Base-by-base conservation (phyloP, 2,329 filamentous ascomycete species). In the Ceratocystis diversiconidia region DNA sequence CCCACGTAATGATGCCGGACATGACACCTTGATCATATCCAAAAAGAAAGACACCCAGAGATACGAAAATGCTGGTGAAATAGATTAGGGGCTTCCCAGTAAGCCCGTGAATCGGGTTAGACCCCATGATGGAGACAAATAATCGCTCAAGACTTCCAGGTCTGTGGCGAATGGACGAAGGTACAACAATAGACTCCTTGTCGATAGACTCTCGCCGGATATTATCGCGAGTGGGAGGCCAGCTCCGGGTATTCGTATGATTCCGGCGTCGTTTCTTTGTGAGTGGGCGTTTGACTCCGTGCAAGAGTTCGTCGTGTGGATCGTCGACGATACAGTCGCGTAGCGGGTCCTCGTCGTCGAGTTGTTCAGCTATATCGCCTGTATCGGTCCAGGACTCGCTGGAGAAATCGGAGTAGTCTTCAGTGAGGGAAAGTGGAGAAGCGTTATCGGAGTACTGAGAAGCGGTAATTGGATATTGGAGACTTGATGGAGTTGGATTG, bases 41-140 rank as follows among this genome's bases (percentile, higher is more conserved):
- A 73, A 95, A 95, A 22, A 95, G 79, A 73, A 95, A 95, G 30
- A 95, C 90, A 63, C 90, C 90, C 72, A 94, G 77, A 66, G 89
- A 92, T 68, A 92, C 89, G 73, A 92, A 89, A 60, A 96, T 88
- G 76, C 90, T 96, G 61, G 92, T 96, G 73, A 96, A 96, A 74
- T 96, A 96, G 87, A 99, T 83, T 73, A 99, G 81, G 76, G 92
- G 86, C 80, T 95, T 96, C 78, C 94, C 94, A 72, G 95, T 95
- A 71, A 99, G 83, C 80, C 94, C 94, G 78, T 94, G 89, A 72
- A 90, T 87, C 74, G 88, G 85, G 73, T 83, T 80, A 70, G 85
- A 82, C 70, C 90, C 85, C 92, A 99, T 96, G 82, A 95, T 87
- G 79, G 80, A 76, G 71, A 88, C 89, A 71, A 97, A 77, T 70